Evolutionary conservation across 2,329 filamentous ascomycete species (phyloP).

Genomic region (Cladosporium cucumerinum): DNA sequence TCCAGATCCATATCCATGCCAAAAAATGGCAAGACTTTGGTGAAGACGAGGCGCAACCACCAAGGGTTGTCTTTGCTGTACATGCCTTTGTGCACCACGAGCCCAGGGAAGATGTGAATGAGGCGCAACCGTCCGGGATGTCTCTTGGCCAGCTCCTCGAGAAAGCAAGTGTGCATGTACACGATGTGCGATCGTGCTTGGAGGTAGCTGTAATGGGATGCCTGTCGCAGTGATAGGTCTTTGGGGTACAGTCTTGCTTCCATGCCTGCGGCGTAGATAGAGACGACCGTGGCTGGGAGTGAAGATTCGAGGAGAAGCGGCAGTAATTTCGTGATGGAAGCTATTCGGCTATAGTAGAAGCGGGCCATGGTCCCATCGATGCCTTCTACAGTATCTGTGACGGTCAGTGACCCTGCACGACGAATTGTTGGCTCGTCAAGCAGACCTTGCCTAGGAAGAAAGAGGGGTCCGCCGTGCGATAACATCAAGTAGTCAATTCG

Average conservation of each 20-base stretch:
- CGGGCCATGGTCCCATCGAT: not conserved
- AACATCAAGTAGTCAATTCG: not conserved
- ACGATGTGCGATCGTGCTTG: not conserved
- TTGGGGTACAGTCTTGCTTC: not conserved
- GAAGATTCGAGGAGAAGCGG: not conserved
- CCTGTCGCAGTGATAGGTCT: not conserved
- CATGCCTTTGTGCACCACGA: slow-evolving; percentile 3
- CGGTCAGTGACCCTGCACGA: not conserved
- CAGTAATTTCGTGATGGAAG: not conserved
- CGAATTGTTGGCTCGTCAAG: not conserved
- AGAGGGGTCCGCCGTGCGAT: not conserved
- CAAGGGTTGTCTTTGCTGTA: slow-evolving; percentile 8
- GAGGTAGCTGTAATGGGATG: not conserved
- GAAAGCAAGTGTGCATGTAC: slow-evolving; percentile 1
- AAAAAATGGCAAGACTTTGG: not conserved
- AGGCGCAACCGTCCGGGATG: not conserved
- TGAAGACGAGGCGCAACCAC: not conserved
- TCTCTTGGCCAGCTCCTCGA: not conserved
- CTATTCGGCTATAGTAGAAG: slow-evolving; percentile 3
- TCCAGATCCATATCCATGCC: not conserved
- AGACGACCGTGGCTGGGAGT: not conserved
- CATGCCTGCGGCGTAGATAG: not conserved
- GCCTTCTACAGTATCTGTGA: not conserved
- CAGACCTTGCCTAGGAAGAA: slow-evolving; percentile 3
- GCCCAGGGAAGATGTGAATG: not conserved